These are phyloP conservation scores for Leccinellum luteum DNA, from an alignment of 768 basidiomycete genomes.

Conservation along the genomic window DNA sequence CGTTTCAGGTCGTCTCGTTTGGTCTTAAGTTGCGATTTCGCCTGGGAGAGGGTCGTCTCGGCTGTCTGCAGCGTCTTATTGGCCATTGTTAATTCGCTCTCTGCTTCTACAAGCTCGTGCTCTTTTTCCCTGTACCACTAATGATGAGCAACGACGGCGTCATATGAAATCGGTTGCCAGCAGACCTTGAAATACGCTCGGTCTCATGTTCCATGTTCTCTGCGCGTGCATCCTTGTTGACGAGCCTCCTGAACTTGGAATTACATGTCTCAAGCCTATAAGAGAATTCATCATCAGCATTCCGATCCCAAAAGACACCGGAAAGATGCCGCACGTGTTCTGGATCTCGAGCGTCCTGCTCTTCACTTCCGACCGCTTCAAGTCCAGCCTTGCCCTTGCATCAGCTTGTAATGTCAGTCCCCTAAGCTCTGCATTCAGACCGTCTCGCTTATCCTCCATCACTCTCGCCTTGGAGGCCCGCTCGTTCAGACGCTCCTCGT, in stretches of 20 bases:
- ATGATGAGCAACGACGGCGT: background rate
- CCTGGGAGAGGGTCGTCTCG: constrained; percentile 58
- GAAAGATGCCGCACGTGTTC: constrained; percentile 53
- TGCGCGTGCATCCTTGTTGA: constrained; percentile 55
- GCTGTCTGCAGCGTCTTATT: constrained; percentile 60
- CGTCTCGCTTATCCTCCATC: constrained; percentile 69
- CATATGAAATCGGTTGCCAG: no score
- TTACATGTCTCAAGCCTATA: constrained; percentile 62
- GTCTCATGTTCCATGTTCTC: constrained; percentile 76
- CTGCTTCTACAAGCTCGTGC: constrained; percentile 43
- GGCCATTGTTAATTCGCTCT: constrained; percentile 35
- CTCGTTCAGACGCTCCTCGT: constrained; percentile 61
- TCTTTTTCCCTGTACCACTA: constrained; percentile 61
- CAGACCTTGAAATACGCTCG: constrained; percentile 55
- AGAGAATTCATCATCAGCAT: constrained; percentile 5
- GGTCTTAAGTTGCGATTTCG: constrained; percentile 56
- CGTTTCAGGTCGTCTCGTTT: constrained; percentile 66
- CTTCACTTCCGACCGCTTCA: constrained; percentile 68
- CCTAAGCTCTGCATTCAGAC: constrained; percentile 67
- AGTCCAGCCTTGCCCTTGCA: constrained; percentile 69
- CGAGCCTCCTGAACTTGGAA: constrained; percentile 59
- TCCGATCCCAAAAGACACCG: background rate
- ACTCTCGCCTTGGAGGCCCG: constrained; percentile 49
- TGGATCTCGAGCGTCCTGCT: constrained; percentile 64
- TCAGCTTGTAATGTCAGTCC: constrained; percentile 77